Evolutionary conservation across 768 basidiomycete genomes (phyloP).

Genomic region (Amanita pallidorosea): DNA sequence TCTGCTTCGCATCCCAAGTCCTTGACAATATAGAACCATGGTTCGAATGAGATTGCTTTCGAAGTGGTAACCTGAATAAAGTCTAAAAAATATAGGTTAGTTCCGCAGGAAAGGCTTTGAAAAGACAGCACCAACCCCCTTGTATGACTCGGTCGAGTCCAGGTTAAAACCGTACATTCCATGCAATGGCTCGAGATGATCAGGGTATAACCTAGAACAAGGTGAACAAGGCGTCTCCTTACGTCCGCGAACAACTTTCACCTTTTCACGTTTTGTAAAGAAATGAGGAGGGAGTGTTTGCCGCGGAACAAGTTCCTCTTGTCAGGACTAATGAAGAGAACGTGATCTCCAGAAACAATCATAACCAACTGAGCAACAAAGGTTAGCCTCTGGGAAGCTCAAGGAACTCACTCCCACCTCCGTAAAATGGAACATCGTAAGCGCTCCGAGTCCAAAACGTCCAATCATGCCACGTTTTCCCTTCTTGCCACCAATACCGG

Average conservation of each 20-base stretch:
- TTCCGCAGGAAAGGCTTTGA: background rate
- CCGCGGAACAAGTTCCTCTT: conserved; percentile 23
- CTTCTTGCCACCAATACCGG: conserved; percentile 34
- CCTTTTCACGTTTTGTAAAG: conserved; percentile 25
- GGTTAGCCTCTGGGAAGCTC: background rate
- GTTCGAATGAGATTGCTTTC: conserved; percentile 16
- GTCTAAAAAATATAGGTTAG: conserved; percentile 20
- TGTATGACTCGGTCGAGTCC: conserved; percentile 16
- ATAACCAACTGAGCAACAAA: conserved; percentile 17
- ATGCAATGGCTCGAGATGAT: conserved; percentile 27
- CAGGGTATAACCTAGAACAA: conserved; percentile 25
- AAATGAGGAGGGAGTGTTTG: conserved; percentile 19
- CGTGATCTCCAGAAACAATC: conserved; percentile 19
- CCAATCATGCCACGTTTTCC: conserved; percentile 29
- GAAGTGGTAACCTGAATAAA: conserved; percentile 36
- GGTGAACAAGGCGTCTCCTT: background rate
- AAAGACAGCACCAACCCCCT: conserved; percentile 24
- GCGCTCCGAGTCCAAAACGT: conserved; percentile 39
- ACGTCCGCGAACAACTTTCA: conserved; percentile 8
- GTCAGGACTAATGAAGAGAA: conserved; percentile 36
- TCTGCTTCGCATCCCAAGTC: conserved; percentile 12
- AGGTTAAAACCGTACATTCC: conserved; percentile 31
- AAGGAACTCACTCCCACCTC: conserved; percentile 22
- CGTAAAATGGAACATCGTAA: conserved; percentile 42
- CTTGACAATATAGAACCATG: conserved; percentile 13